Conservation (phyloP, 192 early-diverging fungal species). For the Umbelopsis sp. region DNA sequence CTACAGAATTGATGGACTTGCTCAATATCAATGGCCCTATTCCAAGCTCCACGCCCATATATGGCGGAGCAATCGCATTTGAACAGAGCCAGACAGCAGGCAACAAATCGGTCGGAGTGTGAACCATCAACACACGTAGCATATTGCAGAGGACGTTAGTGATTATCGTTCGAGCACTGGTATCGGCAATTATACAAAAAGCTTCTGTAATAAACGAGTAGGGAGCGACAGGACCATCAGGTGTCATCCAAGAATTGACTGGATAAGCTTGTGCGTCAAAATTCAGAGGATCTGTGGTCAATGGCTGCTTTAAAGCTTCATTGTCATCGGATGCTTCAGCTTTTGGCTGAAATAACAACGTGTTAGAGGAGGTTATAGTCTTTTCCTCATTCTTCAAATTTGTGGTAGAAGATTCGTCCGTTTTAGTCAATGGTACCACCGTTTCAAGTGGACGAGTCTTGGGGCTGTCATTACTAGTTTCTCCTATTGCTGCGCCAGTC, state of each 20-base stretch:
- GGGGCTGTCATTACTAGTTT: background rate
- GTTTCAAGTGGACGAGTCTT: background rate
- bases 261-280: slow-evolving; percentile 10
- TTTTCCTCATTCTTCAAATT: background rate
- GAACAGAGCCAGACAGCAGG: slow-evolving; percentile 38
- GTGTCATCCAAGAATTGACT: background rate
- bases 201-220: slow-evolving; percentile 22
- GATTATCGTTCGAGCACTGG: slow-evolving; percentile 21
- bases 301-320: background rate
- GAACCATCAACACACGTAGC: slow-evolving; percentile 28
- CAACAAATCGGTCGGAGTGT: slow-evolving; percentile 29
- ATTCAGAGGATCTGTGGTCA: slow-evolving; percentile 5
- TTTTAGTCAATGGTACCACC: background rate
- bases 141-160: slow-evolving; percentile 29
- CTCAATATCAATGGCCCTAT: slow-evolving; percentile 31
- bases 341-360: background rate
- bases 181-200: slow-evolving; percentile 18
- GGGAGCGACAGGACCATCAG: slow-evolving; percentile 15
- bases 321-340: background rate
- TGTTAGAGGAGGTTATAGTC: background rate
- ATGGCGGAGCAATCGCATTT: slow-evolving; percentile 36
- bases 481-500: background rate
- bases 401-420: background rate
- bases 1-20: slow-evolving; percentile 26
- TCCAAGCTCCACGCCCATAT: slow-evolving; percentile 36